Base-by-base conservation (phyloP, 345 rosid genomes). In the Populus deltoides region DNA sequence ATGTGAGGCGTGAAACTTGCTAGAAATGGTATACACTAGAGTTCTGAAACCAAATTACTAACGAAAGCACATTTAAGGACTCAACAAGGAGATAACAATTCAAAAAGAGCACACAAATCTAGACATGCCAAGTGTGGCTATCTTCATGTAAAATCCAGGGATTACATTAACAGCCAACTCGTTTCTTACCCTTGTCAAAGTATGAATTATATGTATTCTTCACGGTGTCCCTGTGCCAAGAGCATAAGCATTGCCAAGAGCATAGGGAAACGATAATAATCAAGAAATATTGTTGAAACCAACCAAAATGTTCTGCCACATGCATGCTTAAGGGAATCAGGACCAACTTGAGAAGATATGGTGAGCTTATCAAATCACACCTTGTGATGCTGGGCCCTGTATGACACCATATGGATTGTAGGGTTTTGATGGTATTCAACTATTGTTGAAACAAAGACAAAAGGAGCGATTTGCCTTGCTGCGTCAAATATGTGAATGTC, bases 31-130 rank as follows among this genome's bases (percentile, higher is more conserved):
- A 92, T 83, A 93, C 61, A 33, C 87, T 81, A 27, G 96, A 90
- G 90, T 92, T 92, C 88, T 92, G 98, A 90, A 90, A 93, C 99
- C 97, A 93, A 83, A 95, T 91, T 36, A 88, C 99, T 93, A 85
- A 77, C 83, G 72, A 71, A 78, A 78, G 80, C 63, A 80, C 82
- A 76, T 35, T 45, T 84, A 77, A 89, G 85, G 78, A 78, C 15
- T 20, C 68, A 43, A 69, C 39, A 41, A 77, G 70, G 66, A 10
- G 61, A 75, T 45, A 67, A 55, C 45, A 63, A 33, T 33, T 33
- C 6, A 53, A 49, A 10, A 1, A 1, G 43, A 39, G 9, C 10
- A 43, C 47, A 43, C 47, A 73, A 70, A 70, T 24, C 16, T 75
- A 27, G 18, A 72, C 20, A 70, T 3, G 41, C 47, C 47, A 43